These are phyloP conservation scores for Leccinum angustisporum DNA, from an alignment of 1,284 basidiomycete species.

Conservation along the genomic window DNA sequence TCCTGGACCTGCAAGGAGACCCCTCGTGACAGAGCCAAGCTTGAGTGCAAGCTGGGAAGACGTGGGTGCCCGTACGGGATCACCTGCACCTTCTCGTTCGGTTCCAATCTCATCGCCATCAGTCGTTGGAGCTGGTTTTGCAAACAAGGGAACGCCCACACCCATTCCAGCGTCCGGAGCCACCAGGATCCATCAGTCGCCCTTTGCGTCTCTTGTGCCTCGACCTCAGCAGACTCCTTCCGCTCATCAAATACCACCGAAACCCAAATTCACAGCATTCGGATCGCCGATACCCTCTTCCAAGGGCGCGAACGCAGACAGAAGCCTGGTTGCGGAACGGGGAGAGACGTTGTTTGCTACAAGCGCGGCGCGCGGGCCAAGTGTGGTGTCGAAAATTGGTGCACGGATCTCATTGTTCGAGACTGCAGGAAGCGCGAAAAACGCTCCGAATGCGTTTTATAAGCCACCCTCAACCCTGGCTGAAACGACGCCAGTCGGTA, in stretches of 20 bases:
- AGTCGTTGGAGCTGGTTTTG: not conserved
- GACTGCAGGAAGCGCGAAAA: constrained; percentile 44
- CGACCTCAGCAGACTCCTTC: constrained; percentile 12
- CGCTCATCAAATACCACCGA: constrained; percentile 8
- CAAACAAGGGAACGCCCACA: constrained; percentile 6
- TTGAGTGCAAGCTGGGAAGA: constrained; percentile 56
- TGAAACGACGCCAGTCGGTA: constrained; percentile 2
- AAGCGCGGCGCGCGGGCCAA: constrained; percentile 12
- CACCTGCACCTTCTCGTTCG: constrained; percentile 12
- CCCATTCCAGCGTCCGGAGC: not conserved
- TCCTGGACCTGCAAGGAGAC: constrained; percentile 12
- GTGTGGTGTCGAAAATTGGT: constrained; percentile 14
- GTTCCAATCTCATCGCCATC: constrained; percentile 9
- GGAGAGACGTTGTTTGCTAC: constrained; percentile 18
- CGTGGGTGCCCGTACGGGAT: constrained; percentile 12
- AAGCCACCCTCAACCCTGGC: constrained; percentile 39
- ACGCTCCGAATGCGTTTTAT: constrained; percentile 60
- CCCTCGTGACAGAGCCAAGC: constrained; percentile 26
- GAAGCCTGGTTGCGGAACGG: constrained; percentile 17
- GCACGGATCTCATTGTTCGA: constrained; percentile 45
- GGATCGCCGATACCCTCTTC: constrained; percentile 21
- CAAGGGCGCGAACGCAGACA: not conserved
- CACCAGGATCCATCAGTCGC: constrained; percentile 1
- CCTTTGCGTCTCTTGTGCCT: constrained; percentile 12
- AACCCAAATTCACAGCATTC: constrained; percentile 27